phyloP scores from a whole-genome alignment of 345 rosid genomes.

The Turnera subulata region DNA sequence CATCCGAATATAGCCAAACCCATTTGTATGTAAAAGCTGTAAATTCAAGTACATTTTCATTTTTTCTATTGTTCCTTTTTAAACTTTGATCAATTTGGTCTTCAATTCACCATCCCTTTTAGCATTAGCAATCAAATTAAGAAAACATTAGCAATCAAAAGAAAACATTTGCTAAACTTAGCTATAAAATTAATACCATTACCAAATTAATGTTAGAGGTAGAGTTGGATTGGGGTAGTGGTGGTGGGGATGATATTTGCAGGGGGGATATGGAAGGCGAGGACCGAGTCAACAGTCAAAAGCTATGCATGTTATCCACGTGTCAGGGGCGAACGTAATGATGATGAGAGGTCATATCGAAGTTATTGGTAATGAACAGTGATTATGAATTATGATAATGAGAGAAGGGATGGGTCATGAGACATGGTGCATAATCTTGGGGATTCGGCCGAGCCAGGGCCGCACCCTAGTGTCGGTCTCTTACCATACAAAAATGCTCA shows the following conservation, averaged over 20 bases:
- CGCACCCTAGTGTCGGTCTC: conserved; percentile 54
- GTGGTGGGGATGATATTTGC: not conserved
- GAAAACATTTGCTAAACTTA: too few relatives aligned
- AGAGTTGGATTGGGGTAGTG: too few relatives aligned
- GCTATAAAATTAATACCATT: too few relatives aligned
- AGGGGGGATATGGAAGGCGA: not conserved
- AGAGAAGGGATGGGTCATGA: conserved; percentile 13
- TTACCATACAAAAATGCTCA: conserved; percentile 26
- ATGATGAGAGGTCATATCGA: conserved; percentile 53
- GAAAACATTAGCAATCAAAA: too few relatives aligned
- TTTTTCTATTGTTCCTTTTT: too few relatives aligned
- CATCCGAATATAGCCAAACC: too few relatives aligned
- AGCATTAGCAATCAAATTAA: too few relatives aligned
- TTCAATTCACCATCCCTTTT: too few relatives aligned
- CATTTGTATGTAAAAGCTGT: too few relatives aligned
- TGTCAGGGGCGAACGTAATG: conserved; percentile 17
- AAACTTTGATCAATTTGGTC: too few relatives aligned
- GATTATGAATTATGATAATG: not conserved
- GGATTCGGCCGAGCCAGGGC: conserved; percentile 45
- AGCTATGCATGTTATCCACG: conserved; percentile 25
- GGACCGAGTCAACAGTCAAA: conserved; percentile 10
- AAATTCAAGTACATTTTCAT: too few relatives aligned
- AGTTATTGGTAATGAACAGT: not conserved
- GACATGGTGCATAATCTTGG: conserved; percentile 42
- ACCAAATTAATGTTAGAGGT: too few relatives aligned